Conservation (phyloP, 2,329 filamentous ascomycete species). For the Apiospora sp. region DNA sequence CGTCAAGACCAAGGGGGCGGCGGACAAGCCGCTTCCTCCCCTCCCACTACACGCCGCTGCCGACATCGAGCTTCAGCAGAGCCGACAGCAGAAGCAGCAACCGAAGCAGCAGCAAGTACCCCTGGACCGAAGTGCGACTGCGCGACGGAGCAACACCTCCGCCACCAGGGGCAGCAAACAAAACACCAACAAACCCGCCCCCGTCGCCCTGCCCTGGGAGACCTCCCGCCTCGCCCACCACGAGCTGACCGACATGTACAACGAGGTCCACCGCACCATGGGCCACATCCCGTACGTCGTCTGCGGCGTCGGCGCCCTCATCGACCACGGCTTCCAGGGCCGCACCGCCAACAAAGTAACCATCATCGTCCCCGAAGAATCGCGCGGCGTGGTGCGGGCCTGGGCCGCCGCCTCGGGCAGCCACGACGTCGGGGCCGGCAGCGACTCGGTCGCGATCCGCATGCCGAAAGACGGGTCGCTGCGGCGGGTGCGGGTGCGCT, state of each 20-base stretch:
- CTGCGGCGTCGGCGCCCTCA: conserved; percentile 53
- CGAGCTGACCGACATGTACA: conserved; percentile 49
- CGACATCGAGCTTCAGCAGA: not conserved
- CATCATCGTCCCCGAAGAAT: conserved; percentile 50
- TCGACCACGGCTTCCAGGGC: conserved; percentile 50
- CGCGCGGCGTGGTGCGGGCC: conserved; percentile 45
- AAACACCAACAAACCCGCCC: not conserved
- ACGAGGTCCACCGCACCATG: conserved; percentile 49
- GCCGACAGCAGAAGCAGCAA: not conserved
- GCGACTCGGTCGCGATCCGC: conserved; percentile 50
- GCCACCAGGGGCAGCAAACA: not conserved
- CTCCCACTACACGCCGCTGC: not conserved
- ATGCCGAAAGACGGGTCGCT: conserved; percentile 42
- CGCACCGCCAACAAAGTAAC: conserved; percentile 45
- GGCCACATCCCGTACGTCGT: conserved; percentile 56
- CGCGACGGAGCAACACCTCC: not conserved
- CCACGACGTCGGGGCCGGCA: conserved; percentile 43
- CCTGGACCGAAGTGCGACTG: not conserved
- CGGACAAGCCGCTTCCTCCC: not conserved
- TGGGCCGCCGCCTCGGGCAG: conserved; percentile 46
- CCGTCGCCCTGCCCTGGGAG: conserved; percentile 28
- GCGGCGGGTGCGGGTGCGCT: conserved; percentile 48
- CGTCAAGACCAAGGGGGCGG: not conserved
- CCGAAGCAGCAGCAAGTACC: not conserved
- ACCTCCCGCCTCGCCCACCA: conserved; percentile 37